Evolutionary conservation across 2,329 filamentous ascomycete species (phyloP), one percentile per base, ranked within the genome.

Genomic region (Dothistroma pini): DNA sequence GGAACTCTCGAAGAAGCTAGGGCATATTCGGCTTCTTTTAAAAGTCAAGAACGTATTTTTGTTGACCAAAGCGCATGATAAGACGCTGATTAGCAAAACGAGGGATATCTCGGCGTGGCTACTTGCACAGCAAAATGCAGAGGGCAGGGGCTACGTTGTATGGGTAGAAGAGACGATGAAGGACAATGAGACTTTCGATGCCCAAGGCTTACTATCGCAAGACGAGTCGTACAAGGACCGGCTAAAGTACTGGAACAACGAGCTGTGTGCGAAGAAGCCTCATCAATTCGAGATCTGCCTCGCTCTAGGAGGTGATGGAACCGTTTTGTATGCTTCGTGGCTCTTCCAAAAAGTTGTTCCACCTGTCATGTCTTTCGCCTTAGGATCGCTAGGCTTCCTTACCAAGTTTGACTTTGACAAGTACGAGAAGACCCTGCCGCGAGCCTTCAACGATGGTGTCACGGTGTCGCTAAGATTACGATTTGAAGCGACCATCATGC

Each of bases 301-400:
- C 52, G 96, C 93, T 0, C 77, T 83, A 70, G 73, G 78, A 56
- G 95, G 95, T 12, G 95, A 99, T 73, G 95, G 95, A n/a, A 99
- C 95, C 0, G 93, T 99, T 7, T 80, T 99, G 11, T 97, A 96
- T 72, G 90, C 93, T 4, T 96, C 91, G 72, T 97, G 93, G 93
- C 81, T 99, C 1, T 99, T 99, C 74, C 95, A 99, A 78, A 86
- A 90, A 48, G 89, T 97, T 52, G 93, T 97, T 0, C 95, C 95
- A 6, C 95, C 95, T 0, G 91, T 97, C 0, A 80, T 99, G 63
- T 93, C 91, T 63, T 97, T 99, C 75, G 86, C 92, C 0, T 80
- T 97, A 10, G 95, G 95, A 9, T 96, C 93, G 25, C 81, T 99
- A 5, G 95, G 95, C 0, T 99, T 99, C 72, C 79, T 99, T 66